These are phyloP conservation scores for Kalaharituber pfeilii DNA, from an alignment of 2,329 filamentous ascomycete genomes.

Conservation along the genomic window DNA sequence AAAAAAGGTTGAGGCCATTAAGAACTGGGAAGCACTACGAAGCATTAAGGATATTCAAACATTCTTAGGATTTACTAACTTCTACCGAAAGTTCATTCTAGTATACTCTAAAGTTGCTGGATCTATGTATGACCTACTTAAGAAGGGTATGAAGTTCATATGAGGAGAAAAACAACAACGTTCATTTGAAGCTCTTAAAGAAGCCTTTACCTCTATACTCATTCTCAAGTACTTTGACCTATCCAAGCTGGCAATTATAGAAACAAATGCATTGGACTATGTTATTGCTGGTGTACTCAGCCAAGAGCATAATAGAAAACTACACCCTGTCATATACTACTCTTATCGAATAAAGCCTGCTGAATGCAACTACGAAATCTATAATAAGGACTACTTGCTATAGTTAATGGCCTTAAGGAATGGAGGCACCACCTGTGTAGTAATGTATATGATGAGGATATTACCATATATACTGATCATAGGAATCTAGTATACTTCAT, in stretches of 20 bases:
- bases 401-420: slow-evolving; percentile 21
- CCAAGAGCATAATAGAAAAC: slow-evolving; percentile 2
- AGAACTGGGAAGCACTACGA: neutral
- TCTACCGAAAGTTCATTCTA: neutral
- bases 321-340: slow-evolving; percentile 6
- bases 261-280: slow-evolving; percentile 9
- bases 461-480: no score
- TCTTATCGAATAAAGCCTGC: no score
- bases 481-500: no score
- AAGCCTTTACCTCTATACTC: slow-evolving; percentile 13
- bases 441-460: no score
- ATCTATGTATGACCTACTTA: neutral
- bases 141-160: slow-evolving; percentile 1
- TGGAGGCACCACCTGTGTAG: no score
- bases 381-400: slow-evolving; percentile 25
- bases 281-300: slow-evolving; percentile 3
- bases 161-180: slow-evolving; percentile 8
- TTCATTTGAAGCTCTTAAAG: slow-evolving; percentile 17
- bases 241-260: slow-evolving; percentile 1
- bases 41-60: neutral
- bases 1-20: neutral
- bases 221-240: slow-evolving; percentile 19
- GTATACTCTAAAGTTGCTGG: neutral
- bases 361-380: no score
- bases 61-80: slow-evolving; percentile 2